phyloP scores from a whole-genome alignment of 1,284 basidiomycete species.

The Rhodotorula sp. region DNA sequence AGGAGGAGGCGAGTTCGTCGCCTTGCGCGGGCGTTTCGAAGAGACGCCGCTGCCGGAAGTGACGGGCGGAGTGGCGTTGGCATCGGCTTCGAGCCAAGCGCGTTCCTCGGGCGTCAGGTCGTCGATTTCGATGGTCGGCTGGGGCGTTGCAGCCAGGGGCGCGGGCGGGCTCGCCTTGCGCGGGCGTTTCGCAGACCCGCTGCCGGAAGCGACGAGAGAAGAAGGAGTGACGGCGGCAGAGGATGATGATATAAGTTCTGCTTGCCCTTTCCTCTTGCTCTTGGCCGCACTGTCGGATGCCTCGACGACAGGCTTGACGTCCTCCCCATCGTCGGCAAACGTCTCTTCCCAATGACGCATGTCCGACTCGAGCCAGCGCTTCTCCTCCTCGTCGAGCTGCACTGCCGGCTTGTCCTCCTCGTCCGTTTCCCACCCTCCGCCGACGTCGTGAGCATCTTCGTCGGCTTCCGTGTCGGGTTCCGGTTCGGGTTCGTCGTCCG shows the following conservation, averaged over 20 bases:
- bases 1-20: background rate
- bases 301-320: background rate
- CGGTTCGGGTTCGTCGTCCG: conserved; percentile 1
- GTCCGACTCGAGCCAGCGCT: conserved; percentile 22
- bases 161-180: background rate
- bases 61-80: background rate
- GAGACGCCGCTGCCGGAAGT: background rate
- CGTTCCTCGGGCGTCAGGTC: conserved; percentile 15
- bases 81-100: conserved; percentile 5
- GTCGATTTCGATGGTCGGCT: background rate
- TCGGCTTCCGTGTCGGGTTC: conserved; percentile 2
- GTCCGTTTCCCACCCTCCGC: conserved; percentile 15
- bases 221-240: no score
- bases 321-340: conserved; percentile 1
- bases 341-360: conserved; percentile 18
- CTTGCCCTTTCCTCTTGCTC: background rate
- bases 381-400: conserved; percentile 18
- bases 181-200: background rate
- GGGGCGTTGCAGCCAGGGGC: background rate
- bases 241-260: no score
- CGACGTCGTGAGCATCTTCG: background rate
- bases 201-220: background rate
- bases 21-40: background rate
- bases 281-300: no score
- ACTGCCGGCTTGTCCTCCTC: conserved; percentile 25